Evolutionary conservation across 805 yeast genomes (phyloP).

Genomic region (Wickerhamomyces queroliae): DNA sequence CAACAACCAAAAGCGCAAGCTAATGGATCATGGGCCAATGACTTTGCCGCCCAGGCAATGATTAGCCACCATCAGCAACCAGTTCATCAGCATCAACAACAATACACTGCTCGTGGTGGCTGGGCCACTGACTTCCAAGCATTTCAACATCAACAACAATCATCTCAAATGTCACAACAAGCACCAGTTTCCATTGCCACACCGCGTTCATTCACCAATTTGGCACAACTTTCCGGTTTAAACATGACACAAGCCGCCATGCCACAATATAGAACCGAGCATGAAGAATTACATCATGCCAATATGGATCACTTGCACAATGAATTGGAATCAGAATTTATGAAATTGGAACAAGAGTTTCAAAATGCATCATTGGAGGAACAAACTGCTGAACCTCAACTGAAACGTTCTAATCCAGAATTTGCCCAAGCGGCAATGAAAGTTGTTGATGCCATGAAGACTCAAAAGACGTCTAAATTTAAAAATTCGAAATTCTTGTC

Average conservation of each 20-base stretch:
- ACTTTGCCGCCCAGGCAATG: background rate
- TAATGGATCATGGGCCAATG: background rate
- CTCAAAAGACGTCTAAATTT: slow-evolving; percentile 14
- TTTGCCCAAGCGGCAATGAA: slow-evolving; percentile 22
- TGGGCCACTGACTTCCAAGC: slow-evolving; percentile 3
- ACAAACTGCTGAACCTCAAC: background rate
- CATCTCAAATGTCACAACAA: too few relatives aligned
- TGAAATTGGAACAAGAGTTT: slow-evolving; percentile 13
- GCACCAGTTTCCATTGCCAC: background rate
- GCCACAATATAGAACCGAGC: slow-evolving; percentile 15
- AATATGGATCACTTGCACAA: slow-evolving; percentile 4
- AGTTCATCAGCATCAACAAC: slow-evolving; percentile 2
- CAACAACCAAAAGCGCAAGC: slow-evolving; percentile 1
- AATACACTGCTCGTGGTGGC: slow-evolving; percentile 2
- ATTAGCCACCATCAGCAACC: background rate
- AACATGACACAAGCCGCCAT: slow-evolving; percentile 5
- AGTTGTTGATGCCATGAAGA: slow-evolving; percentile 19
- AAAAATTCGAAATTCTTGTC: slow-evolving; percentile 21
- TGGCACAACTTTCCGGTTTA: background rate
- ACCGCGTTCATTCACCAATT: background rate
- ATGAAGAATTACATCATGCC: slow-evolving; percentile 15
- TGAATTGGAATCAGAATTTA: slow-evolving; percentile 13
- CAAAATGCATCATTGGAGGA: slow-evolving; percentile 4
- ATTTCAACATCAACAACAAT: background rate
- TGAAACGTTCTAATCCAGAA: slow-evolving; percentile 7